Percentiles rank a stretch among this genome's conserved stretches.
Conservation (phyloP, 2,329 filamentous ascomycete genomes). For the Epichloe uncinata region DNA sequence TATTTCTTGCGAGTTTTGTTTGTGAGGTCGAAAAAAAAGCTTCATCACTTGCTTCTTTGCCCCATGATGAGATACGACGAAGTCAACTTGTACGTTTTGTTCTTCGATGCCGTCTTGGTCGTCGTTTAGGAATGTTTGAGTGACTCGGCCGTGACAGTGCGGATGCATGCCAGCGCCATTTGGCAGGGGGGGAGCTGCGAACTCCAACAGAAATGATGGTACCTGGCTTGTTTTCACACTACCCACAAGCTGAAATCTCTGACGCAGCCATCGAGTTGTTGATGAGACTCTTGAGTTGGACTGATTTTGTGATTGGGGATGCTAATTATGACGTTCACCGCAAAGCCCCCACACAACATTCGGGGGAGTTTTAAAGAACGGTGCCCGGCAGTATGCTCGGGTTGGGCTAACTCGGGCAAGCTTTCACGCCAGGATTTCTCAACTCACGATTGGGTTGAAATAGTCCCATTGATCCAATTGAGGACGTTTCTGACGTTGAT, state of each 20-base stretch:
- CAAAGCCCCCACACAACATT: not conserved
- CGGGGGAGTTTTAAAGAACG: not conserved
- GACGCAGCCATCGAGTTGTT: not conserved
- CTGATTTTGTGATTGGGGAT: not conserved
- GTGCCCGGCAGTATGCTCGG: not conserved
- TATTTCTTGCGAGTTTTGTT: not conserved
- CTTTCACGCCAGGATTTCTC: not conserved
- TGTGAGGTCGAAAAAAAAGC: not conserved
- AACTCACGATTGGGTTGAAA: not conserved
- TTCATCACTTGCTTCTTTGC: too few species aligned
- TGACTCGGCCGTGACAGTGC: not conserved
- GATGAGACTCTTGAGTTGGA: not conserved
- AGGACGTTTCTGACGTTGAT: not conserved
- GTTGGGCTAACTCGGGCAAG: not conserved
- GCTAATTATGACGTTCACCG: not conserved
- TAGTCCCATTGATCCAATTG: not conserved
- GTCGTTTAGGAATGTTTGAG: not conserved
- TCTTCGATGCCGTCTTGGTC: too few species aligned
- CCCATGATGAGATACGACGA: not conserved
- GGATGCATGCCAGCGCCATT: not conserved
- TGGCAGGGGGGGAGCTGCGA: not conserved
- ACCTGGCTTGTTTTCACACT: too few species aligned
- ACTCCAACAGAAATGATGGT: not conserved
- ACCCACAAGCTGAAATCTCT: too few species aligned
- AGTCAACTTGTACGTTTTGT: not conserved